Conservation (phyloP, 2,329 filamentous ascomycete species). For the Emmonsiellopsis sp. region DNA sequence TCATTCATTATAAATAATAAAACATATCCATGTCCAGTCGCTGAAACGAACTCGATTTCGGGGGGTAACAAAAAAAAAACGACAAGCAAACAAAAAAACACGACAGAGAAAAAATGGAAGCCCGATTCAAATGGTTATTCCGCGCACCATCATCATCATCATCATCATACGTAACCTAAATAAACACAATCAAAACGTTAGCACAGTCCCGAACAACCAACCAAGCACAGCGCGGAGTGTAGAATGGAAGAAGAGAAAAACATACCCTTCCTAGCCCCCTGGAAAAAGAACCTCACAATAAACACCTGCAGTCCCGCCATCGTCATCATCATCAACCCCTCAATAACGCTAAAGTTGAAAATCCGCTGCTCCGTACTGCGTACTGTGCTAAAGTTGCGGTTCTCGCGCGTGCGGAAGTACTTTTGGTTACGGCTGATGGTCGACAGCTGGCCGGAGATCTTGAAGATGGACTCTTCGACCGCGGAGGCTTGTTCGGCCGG, state of each 20-base stretch:
- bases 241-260: conserved; percentile 4
- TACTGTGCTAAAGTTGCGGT: conserved; percentile 97
- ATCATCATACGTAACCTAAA: conserved; percentile 6
- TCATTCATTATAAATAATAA: no score
- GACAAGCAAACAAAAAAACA: not conserved
- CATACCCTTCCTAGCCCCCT: conserved; percentile 62
- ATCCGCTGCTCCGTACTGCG: conserved; percentile 91
- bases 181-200: not conserved
- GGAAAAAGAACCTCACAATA: conserved; percentile 97
- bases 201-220: not conserved
- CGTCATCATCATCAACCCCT: conserved; percentile 79
- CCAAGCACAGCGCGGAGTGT: no score
- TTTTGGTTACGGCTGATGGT: conserved; percentile 97
- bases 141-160: not conserved
- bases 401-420: conserved; percentile 98
- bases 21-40: no score
- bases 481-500: conserved; percentile 79
- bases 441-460: conserved; percentile 83
- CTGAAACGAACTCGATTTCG: no score
- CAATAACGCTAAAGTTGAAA: conserved; percentile 93
- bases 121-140: no score
- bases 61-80: no score
- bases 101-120: not conserved
- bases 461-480: conserved; percentile 90
- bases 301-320: conserved; percentile 98